Conservation (phyloP, 805 yeast species). For the Starmerella potacharoeniae region DNA sequence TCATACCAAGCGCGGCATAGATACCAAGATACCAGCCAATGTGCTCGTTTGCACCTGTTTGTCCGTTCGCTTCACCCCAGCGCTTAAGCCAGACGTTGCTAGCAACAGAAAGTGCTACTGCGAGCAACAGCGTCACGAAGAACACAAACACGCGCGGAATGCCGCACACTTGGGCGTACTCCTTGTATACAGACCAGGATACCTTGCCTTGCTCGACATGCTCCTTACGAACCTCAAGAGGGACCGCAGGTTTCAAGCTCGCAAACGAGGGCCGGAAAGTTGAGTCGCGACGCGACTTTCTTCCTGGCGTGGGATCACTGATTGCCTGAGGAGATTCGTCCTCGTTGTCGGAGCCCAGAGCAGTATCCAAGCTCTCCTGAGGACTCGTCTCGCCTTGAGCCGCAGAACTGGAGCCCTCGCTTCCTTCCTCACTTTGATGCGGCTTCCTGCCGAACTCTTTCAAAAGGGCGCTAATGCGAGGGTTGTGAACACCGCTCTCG, state of each 20-base stretch:
- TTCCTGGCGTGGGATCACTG: background rate
- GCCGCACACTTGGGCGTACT: conserved; percentile 83
- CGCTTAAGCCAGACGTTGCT: conserved; percentile 90
- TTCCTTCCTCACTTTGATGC: background rate
- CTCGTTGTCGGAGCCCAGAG: background rate
- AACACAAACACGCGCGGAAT: conserved; percentile 50
- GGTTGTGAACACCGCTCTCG: conserved; percentile 27
- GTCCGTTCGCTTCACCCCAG: conserved; percentile 88
- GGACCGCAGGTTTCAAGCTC: conserved; percentile 32
- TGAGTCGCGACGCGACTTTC: conserved; percentile 19
- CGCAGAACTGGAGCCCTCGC: background rate
- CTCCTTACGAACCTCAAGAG: conserved; percentile 40
- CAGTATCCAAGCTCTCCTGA: background rate
- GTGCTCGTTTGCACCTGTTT: conserved; percentile 56
- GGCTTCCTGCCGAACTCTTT: conserved; percentile 19
- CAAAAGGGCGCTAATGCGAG: conserved; percentile 15
- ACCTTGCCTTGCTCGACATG: conserved; percentile 89
- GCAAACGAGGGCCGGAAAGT: conserved; percentile 55
- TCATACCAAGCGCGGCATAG: conserved; percentile 64
- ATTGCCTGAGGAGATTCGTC: conserved; percentile 25
- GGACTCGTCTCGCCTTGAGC: background rate
- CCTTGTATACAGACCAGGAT: conserved; percentile 70
- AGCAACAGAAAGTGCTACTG: conserved; percentile 50
- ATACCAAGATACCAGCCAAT: conserved; percentile 61
- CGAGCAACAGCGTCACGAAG: conserved; percentile 42